A percentile compares a stretch with the other conserved stretches of the same genome.
phyloP scores from a whole-genome alignment of 345 rosid species.

The Noccaea bulbosa region DNA sequence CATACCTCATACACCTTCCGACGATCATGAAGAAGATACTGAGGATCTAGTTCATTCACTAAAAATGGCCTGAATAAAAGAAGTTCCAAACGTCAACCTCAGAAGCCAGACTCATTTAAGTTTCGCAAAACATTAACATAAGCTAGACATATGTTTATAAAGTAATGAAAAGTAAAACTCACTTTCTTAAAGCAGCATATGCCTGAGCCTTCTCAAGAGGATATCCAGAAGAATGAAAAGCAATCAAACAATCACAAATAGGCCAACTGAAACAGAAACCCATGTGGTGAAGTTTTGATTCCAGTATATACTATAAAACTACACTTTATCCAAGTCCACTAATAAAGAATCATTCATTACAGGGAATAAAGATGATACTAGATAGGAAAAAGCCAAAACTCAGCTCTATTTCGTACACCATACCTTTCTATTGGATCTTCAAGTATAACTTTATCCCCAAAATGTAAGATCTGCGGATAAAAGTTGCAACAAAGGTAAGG shows the following conservation, averaged over 20 bases:
- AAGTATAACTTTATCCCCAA: slow-evolving; percentile 82
- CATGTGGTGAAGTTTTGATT: slow-evolving; percentile 35
- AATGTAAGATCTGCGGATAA: slow-evolving; percentile 66
- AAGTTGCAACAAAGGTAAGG: slow-evolving; percentile 11
- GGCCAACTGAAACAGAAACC: slow-evolving; percentile 86
- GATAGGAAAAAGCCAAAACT: background rate
- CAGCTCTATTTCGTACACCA: background rate
- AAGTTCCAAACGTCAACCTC: slow-evolving; percentile 23
- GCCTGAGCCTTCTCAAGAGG: slow-evolving; percentile 76
- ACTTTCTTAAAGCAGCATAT: slow-evolving; percentile 91
- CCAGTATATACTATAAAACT: slow-evolving; percentile 20
- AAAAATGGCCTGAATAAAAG: slow-evolving; percentile 77
- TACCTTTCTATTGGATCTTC: slow-evolving; percentile 97
- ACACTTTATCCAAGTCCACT: slow-evolving; percentile 20
- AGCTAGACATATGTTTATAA: background rate
- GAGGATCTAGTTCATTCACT: slow-evolving; percentile 90
- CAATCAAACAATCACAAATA: slow-evolving; percentile 93
- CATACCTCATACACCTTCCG: slow-evolving; percentile 97
- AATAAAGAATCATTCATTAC: slow-evolving; percentile 27
- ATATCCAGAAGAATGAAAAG: slow-evolving; percentile 92
- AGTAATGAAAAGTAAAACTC: slow-evolving; percentile 41
- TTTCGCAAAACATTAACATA: background rate
- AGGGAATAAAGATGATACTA: background rate
- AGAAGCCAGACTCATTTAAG: slow-evolving; percentile 3
- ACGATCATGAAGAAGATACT: slow-evolving; percentile 97